Conservation (phyloP, 331 rosid genomes). For the Phaseolus coccineus region DNA sequence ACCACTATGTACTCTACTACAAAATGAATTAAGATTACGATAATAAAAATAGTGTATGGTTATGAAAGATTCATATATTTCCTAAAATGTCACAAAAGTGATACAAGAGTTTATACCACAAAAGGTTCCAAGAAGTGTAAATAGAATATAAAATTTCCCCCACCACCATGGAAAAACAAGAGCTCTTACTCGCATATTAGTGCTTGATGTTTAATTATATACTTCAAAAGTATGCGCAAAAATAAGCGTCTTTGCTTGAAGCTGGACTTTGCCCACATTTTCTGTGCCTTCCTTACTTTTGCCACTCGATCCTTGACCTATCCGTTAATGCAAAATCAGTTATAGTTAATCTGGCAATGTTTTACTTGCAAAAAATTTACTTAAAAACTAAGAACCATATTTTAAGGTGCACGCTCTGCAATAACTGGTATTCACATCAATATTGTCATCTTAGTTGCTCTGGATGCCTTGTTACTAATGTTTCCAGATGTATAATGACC, state of each 20-base stretch:
- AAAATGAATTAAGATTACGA: constrained; percentile 6
- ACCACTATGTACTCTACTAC: constrained; percentile 14
- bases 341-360: constrained; percentile 27
- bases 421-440: not conserved
- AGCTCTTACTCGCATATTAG: constrained; percentile 94
- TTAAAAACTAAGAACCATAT: constrained; percentile 18
- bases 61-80: constrained; percentile 11
- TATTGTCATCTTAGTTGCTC: not conserved
- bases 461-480: constrained; percentile 18
- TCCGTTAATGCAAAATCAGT: constrained; percentile 38
- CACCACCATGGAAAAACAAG: constrained; percentile 28
- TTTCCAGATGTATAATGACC: not conserved
- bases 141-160: not conserved
- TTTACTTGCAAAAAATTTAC: not conserved
- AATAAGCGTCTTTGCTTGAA: constrained; percentile 91
- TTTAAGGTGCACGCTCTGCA: constrained; percentile 5
- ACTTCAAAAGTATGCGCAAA: constrained; percentile 85
- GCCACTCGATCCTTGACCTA: constrained; percentile 81
- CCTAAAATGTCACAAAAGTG: not conserved
- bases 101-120: not conserved
- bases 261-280: constrained; percentile 85
- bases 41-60: not conserved
- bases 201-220: constrained; percentile 82
- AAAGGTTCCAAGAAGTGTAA: constrained; percentile 6
- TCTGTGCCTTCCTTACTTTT: constrained; percentile 84